Evolutionary conservation across 805 yeast species (phyloP).

Genomic region (Danielia reshetovae): DNA sequence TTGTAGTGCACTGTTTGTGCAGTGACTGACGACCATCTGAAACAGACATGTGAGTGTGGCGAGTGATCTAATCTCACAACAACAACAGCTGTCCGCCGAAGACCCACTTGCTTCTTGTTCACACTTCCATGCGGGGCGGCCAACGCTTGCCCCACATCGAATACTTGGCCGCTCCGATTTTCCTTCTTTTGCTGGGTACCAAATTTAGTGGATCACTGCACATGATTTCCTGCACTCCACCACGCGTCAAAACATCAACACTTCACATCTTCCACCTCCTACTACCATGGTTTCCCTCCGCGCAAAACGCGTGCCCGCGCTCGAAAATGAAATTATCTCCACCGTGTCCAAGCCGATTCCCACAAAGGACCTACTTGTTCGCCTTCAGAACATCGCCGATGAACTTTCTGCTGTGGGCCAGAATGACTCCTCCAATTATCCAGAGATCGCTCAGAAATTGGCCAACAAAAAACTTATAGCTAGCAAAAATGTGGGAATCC

Average conservation of each 20-base stretch:
- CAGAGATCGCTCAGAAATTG: slow-evolving; percentile 45
- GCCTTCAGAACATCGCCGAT: slow-evolving; percentile 56
- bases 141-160: no score
- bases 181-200: no score
- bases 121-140: no score
- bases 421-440: slow-evolving; percentile 49
- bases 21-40: no score
- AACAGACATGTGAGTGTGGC: no score
- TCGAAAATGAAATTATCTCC: slow-evolving; percentile 45
- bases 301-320: slow-evolving; percentile 1
- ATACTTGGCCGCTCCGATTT: no score
- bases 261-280: neutral
- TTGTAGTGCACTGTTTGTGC: no score
- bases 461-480: slow-evolving; percentile 54
- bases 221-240: neutral
- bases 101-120: no score
- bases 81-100: no score
- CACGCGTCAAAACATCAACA: neutral
- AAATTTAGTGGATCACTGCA: neutral
- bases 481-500: slow-evolving; percentile 65
- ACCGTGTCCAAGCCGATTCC: slow-evolving; percentile 55
- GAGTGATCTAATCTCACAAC: no score
- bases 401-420: slow-evolving; percentile 64
- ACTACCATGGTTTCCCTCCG: slow-evolving; percentile 17
- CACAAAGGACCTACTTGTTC: slow-evolving; percentile 53